Conservation (phyloP, 2,329 filamentous ascomycete species). For the Coleophoma eucalyptorum region DNA sequence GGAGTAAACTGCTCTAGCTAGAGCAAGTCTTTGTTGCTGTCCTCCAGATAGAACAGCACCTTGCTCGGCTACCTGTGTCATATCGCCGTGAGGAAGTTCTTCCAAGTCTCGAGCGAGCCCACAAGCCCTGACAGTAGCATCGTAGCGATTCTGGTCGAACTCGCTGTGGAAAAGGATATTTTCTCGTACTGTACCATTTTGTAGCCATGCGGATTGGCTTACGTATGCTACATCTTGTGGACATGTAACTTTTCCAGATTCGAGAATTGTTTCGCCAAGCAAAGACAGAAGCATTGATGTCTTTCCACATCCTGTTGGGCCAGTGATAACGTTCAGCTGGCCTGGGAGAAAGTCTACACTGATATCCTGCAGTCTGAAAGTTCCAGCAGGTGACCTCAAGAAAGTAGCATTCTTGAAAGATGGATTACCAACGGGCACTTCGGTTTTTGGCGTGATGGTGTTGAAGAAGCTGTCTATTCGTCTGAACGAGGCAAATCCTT, state of each 20-base stretch:
- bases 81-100: slow-evolving; percentile 10
- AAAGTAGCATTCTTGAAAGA: not conserved
- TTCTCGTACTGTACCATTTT: slow-evolving; percentile 32
- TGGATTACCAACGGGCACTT: not conserved
- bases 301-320: slow-evolving; percentile 26
- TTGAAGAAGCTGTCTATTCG: not conserved
- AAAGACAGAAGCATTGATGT: slow-evolving; percentile 28
- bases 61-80: slow-evolving; percentile 13
- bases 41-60: slow-evolving; percentile 5
- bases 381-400: not conserved
- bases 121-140: slow-evolving; percentile 14
- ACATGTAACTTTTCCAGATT: slow-evolving; percentile 19
- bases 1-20: slow-evolving; percentile 17
- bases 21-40: slow-evolving; percentile 32
- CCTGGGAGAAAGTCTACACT: not conserved
- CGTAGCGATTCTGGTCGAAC: slow-evolving; percentile 20
- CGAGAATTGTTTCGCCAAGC: slow-evolving; percentile 26
- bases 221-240: slow-evolving; percentile 29
- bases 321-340: slow-evolving; percentile 8
- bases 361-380: not conserved
- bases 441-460: not conserved
- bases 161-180: slow-evolving; percentile 30
- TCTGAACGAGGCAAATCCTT: not conserved
- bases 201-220: slow-evolving; percentile 38
- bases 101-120: slow-evolving; percentile 14